A percentile compares a stretch with the other conserved stretches of the same genome.
These are phyloP conservation scores for Selaginella moellendorffii DNA, from an alignment of 75 land plant species.

Conservation along the genomic window DNA sequence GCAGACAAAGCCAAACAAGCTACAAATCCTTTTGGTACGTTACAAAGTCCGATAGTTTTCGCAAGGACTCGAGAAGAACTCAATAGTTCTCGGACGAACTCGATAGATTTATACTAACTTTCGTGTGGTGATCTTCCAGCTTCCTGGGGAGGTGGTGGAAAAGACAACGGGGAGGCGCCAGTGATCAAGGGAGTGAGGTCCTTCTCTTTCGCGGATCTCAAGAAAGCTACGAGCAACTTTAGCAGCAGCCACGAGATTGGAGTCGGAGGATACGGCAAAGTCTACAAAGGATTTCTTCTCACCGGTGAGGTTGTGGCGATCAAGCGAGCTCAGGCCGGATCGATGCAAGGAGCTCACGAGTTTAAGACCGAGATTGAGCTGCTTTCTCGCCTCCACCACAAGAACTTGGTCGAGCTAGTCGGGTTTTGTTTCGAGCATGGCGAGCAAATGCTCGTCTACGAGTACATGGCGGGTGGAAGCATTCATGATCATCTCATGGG, in stretches of 20 bases:
- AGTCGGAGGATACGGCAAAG: slow-evolving; percentile 33
- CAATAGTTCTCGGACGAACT: not conserved
- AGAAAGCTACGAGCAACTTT: slow-evolving; percentile 18
- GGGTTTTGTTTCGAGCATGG: slow-evolving; percentile 71
- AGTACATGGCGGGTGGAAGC: slow-evolving; percentile 49
- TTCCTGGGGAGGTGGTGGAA: not conserved
- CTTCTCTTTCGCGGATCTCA: slow-evolving; percentile 15
- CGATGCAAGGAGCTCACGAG: slow-evolving; percentile 51
- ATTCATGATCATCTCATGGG: slow-evolving; percentile 30
- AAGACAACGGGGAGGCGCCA: not conserved
- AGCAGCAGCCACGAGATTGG: slow-evolving; percentile 15
- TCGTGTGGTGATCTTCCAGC: slow-evolving; percentile 4
- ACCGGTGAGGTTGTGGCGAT: slow-evolving; percentile 56
- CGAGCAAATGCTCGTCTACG: slow-evolving; percentile 65
- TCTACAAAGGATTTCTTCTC: slow-evolving; percentile 47
- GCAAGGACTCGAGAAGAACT: not conserved
- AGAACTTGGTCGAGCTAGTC: slow-evolving; percentile 52
- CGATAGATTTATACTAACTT: not conserved
- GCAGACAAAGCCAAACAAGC: slow-evolving; percentile 12
- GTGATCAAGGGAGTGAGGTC: slow-evolving; percentile 14
- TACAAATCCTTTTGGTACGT: slow-evolving; percentile 15
- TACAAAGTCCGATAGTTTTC: not conserved
- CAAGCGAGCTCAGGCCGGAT: slow-evolving; percentile 60
- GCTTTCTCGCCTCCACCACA: slow-evolving; percentile 61
- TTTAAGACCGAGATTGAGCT: slow-evolving; percentile 60